phyloP scores from a whole-genome alignment of 305 asterid genomes.

The Fraxinus floribunda region DNA sequence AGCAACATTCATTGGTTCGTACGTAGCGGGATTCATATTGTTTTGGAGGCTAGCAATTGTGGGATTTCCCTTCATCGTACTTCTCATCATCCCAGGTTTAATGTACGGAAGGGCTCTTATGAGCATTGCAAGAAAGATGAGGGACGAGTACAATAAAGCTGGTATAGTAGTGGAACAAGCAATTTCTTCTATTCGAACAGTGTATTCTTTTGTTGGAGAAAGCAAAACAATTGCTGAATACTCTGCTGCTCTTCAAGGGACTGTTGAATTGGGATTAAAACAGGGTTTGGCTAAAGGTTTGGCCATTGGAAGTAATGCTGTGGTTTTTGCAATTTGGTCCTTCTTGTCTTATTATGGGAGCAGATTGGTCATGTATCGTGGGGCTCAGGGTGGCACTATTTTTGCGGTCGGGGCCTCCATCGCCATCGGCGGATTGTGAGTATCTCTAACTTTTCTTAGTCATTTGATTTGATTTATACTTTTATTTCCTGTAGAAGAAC shows the following conservation, averaged over 20 bases:
- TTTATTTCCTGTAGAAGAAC: too few relatives aligned
- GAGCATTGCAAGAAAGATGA: slow-evolving; percentile 60
- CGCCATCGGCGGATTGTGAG: slow-evolving; percentile 89
- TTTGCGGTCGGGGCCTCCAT: slow-evolving; percentile 85
- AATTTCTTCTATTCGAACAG: slow-evolving; percentile 80
- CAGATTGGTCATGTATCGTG: slow-evolving; percentile 80
- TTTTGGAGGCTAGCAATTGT: slow-evolving; percentile 77
- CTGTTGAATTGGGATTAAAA: slow-evolving; percentile 62
- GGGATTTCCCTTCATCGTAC: slow-evolving; percentile 68
- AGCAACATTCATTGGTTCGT: slow-evolving; percentile 62
- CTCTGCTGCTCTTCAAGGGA: slow-evolving; percentile 74
- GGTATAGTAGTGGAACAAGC: slow-evolving; percentile 76
- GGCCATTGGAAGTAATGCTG: slow-evolving; percentile 85
- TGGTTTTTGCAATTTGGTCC: slow-evolving; percentile 84
- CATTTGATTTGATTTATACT: too few relatives aligned
- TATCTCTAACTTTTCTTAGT: not conserved
- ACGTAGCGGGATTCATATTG: slow-evolving; percentile 65
- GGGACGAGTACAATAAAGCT: slow-evolving; percentile 72
- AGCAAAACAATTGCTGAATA: slow-evolving; percentile 47
- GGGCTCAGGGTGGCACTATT: slow-evolving; percentile 77
- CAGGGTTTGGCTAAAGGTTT: slow-evolving; percentile 96
- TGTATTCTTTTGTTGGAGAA: slow-evolving; percentile 86
- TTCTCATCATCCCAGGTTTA: slow-evolving; percentile 82
- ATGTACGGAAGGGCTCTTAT: slow-evolving; percentile 79
- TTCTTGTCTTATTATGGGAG: slow-evolving; percentile 88